phyloP scores from a whole-genome alignment of 2,329 filamentous ascomycete species.

The Ceratocystis diversiconidia region DNA sequence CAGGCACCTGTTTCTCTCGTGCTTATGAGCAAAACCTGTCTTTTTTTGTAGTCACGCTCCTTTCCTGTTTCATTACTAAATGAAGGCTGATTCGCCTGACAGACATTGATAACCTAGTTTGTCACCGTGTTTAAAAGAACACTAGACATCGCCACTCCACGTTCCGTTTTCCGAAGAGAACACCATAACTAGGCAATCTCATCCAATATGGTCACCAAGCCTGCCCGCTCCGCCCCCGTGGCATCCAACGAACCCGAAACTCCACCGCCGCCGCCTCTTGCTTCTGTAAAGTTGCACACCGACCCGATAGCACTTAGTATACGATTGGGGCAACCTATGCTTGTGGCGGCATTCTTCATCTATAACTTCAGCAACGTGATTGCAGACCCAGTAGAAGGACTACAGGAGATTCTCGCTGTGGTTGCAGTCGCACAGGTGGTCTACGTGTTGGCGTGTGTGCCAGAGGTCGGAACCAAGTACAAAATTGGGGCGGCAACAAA shows the following conservation, averaged over 20 bases:
- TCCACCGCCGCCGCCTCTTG: constrained; percentile 5
- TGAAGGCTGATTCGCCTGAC: neutral
- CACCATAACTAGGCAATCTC: neutral
- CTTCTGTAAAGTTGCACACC: constrained; percentile 3
- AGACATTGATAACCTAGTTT: neutral
- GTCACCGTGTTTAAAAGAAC: neutral
- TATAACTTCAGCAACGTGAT: constrained; percentile 54
- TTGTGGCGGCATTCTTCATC: constrained; percentile 48
- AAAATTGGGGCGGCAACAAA: constrained; percentile 30
- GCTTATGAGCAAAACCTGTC: neutral
- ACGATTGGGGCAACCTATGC: constrained; percentile 41
- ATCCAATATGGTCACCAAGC: neutral
- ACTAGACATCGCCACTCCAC: neutral
- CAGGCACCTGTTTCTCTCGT: neutral
- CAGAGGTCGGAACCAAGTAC: constrained; percentile 38
- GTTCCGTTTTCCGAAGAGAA: too few species aligned
- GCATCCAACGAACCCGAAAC: neutral
- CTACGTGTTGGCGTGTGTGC: constrained; percentile 50
- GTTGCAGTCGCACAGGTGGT: constrained; percentile 49
- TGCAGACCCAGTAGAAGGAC: constrained; percentile 49
- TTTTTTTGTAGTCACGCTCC: too few species aligned
- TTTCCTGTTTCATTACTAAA: neutral
- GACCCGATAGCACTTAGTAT: neutral
- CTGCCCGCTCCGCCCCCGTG: neutral
- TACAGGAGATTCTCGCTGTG: constrained; percentile 46